Conservation (phyloP, 495 filamentous ascomycete species). For the Hypoxylon cercidicola region DNA sequence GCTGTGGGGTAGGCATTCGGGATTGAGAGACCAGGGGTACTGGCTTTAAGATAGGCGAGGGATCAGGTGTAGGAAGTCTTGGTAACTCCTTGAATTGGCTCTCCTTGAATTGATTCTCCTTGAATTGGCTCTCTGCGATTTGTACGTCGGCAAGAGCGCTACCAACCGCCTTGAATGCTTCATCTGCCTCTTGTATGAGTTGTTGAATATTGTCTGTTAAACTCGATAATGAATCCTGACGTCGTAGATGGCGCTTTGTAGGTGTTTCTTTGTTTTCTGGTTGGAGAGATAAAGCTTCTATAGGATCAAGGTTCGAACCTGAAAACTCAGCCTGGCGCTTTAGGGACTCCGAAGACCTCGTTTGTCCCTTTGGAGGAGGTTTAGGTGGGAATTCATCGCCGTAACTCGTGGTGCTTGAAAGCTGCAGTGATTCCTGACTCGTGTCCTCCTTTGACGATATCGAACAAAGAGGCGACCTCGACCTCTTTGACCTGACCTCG, state of each 20-base stretch:
- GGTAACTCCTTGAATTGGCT: constrained; percentile 22
- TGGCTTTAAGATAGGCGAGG: constrained; percentile 32
- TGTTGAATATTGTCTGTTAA: constrained; percentile 50
- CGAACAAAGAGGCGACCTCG: constrained; percentile 44
- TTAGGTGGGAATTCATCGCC: constrained; percentile 34
- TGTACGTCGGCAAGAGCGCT: constrained; percentile 49
- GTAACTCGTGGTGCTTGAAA: constrained; percentile 37
- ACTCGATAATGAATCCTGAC: constrained; percentile 28
- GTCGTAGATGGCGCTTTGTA: constrained; percentile 31
- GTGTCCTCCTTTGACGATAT: constrained; percentile 41
- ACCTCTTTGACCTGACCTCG: constrained; percentile 39
- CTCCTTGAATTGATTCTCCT: constrained; percentile 4
- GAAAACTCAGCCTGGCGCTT: constrained; percentile 19
- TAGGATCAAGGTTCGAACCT: constrained; percentile 37
- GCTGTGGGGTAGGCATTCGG: constrained; percentile 15
- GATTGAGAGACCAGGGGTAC: constrained; percentile 5
- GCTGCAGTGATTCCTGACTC: constrained; percentile 38
- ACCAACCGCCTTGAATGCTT: constrained; percentile 53
- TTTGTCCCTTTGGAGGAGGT: constrained; percentile 24
- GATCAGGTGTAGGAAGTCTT: constrained; percentile 32
- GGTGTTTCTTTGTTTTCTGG: constrained; percentile 37
- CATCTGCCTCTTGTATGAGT: constrained; percentile 58
- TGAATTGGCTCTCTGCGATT: constrained; percentile 17
- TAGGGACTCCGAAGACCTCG: constrained; percentile 26
- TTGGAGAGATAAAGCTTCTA: constrained; percentile 40